Base-by-base conservation (phyloP, 2,329 filamentous ascomycete genomes). In the Trichophyton benhamiae region DNA sequence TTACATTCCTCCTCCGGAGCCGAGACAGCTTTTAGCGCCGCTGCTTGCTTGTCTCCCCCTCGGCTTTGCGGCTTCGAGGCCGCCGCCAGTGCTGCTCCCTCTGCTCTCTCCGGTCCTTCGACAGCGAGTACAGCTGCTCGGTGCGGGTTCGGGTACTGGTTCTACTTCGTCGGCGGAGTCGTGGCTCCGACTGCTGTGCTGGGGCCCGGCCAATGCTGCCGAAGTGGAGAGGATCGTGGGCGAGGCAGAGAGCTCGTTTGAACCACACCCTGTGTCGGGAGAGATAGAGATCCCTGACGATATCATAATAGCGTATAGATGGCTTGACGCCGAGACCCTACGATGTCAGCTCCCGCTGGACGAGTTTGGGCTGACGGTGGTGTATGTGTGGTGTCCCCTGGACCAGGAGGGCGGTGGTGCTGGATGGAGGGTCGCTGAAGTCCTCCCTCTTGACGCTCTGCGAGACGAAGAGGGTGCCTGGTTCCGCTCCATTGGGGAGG, bases 231-330 rank as follows among this genome's bases (percentile, higher is more conserved):
- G 75, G 11, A 70, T 82, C 22, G 77, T 86, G 41, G 78, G 81
- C 63, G 75, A 77, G 41, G 75, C 82, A 36, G 75, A 77, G 41
- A 75, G 82, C 30, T 75, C 76, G 17, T 79, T 86, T 61, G 84
- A 86, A 69, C 82, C 83, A 52, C 84, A 87, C 66, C 84, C 84
- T 0, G 80, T 81, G 2, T 86, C 84, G 0, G 84, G 84, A 57
- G 84, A 87, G 68, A 80, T 87, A 52, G 84, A 87, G 68, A 72
- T 85, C 3, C 79, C 81, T 20, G 82, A 83, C 48, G 77, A 82
- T n/a, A 73, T 80, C 36, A 72, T 76, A 2, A 76, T 83, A 38
- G 74, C 76, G 36, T 87, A 84, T 72, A 79, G 81, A 63, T 77
- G 82, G 42, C 72, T 85, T 52, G 84, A 87, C 63, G 76, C 81